Evolutionary conservation across 2,329 filamentous ascomycete species (phyloP), one percentile per base, ranked within the genome.

Genomic region (Chaetomiaceae sp.): DNA sequence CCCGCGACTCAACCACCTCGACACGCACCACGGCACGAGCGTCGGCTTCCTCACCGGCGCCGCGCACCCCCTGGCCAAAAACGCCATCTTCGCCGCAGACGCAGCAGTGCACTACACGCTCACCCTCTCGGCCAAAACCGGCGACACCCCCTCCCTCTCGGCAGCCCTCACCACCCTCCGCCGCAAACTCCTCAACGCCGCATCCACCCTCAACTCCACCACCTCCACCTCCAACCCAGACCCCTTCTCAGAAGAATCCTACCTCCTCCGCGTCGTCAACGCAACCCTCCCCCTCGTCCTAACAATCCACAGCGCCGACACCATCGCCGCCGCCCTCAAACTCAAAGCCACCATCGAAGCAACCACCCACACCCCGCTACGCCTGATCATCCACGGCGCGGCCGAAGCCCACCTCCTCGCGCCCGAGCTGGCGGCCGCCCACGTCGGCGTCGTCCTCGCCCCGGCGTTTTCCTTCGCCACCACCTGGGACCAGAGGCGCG

Each of bases 351-450:
- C 75, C 3, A 69, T 86, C 8, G 81, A 86, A 44, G 38, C 58
- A 2, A 51, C 63, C 0, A 59, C 57, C 2, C 46, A 59, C 41
- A 52, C 49, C 2, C 52, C 52, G 14, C 69, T 86, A 31, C 73
- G 68, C n/a, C 51, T 86, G 8, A 72, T 77, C 47, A 72, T 87
- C 44, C 64, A 83, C 19, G 83, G 83, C 54, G 83, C 75, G 35
- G 81, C 82, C 5, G 83, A 86, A 65, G 74, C 83, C 0, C 71
- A 81, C 60, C 68, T 86, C 1, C 63, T 86, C 0, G 83, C 82
- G 0, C 56, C 70, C 2, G 76, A 81, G 50, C 73, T 87, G 10
- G 80, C 80, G 0, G 69, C 69, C 0, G 79, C 81, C 0, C 57
- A 70, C 1, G 77, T 83, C 0, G 73, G 78, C 51, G 78, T 87